Evolutionary conservation across 2,329 filamentous ascomycete genomes (phyloP).

Genomic region (Pseudocercospora eumusae): DNA sequence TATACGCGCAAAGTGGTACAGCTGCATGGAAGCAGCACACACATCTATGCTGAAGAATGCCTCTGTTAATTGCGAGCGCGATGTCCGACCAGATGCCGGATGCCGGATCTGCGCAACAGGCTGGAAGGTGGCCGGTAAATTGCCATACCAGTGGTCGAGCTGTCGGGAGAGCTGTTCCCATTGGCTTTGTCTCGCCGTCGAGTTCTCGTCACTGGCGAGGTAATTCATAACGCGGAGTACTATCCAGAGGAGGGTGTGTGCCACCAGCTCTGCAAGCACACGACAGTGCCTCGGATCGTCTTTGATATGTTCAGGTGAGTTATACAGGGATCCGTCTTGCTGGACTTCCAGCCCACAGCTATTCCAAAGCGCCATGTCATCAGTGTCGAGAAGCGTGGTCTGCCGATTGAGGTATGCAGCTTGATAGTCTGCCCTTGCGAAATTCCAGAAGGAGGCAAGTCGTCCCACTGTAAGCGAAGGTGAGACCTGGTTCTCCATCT

Average conservation of each 20-base stretch:
- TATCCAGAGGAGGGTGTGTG: slow-evolving; percentile 66
- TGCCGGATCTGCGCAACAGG: slow-evolving; percentile 51
- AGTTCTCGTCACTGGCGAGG: slow-evolving; percentile 56
- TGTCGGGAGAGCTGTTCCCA: slow-evolving; percentile 60
- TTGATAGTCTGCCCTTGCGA: slow-evolving; percentile 53
- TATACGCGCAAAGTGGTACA: slow-evolving; percentile 65
- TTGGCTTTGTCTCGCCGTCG: slow-evolving; percentile 42
- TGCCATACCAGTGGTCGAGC: slow-evolving; percentile 60
- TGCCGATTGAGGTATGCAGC: slow-evolving; percentile 58
- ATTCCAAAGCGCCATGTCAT: slow-evolving; percentile 63
- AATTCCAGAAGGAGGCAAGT: slow-evolving; percentile 66
- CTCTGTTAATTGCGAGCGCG: slow-evolving; percentile 45
- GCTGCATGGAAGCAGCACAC: slow-evolving; percentile 65
- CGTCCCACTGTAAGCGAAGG: slow-evolving; percentile 57
- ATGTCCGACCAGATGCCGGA: slow-evolving; percentile 22
- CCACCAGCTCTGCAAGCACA: slow-evolving; percentile 49
- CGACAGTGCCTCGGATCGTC: slow-evolving; percentile 51
- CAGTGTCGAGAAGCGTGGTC: slow-evolving; percentile 61
- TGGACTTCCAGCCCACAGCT: slow-evolving; percentile 62
- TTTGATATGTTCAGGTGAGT: slow-evolving; percentile 53
- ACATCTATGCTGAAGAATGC: slow-evolving; percentile 65
- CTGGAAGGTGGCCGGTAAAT: slow-evolving; percentile 62
- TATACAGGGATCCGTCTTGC: slow-evolving; percentile 49
- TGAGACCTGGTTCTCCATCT: slow-evolving; percentile 44
- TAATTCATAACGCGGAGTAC: slow-evolving; percentile 66